Conservation (phyloP, 768 basidiomycete species). For the Phylloporus arenicola region DNA sequence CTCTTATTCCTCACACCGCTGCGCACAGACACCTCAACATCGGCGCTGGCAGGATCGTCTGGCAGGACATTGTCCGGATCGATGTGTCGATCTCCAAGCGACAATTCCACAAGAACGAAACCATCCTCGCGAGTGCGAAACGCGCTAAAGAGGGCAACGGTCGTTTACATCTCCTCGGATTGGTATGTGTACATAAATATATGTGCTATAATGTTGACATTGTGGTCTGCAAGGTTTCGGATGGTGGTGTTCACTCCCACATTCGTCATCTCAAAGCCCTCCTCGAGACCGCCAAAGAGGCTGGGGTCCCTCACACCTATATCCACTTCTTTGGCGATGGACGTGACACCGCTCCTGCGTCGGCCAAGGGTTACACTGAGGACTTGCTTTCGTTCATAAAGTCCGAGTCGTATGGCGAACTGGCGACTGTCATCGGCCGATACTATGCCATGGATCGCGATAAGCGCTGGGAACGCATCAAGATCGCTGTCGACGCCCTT, state of each 20-base stretch:
- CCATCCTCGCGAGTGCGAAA: conserved; percentile 67
- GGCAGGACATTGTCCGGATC: conserved; percentile 97
- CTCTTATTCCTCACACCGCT: conserved; percentile 1
- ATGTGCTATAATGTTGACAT: conserved; percentile 2
- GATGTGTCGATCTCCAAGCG: conserved; percentile 87
- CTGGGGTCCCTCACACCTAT: conserved; percentile 78
- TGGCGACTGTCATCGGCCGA: conserved; percentile 81
- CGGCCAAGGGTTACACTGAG: conserved; percentile 69
- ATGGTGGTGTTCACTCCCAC: conserved; percentile 97
- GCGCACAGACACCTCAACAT: conserved; percentile 79
- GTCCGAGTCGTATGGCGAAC: conserved; percentile 71
- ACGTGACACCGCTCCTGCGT: conserved; percentile 87
- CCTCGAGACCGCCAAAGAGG: conserved; percentile 83
- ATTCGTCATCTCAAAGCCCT: conserved; percentile 87
- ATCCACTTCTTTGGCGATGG: conserved; percentile 95
- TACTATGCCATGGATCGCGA: conserved; percentile 98
- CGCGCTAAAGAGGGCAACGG: conserved; percentile 80
- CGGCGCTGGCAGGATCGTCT: conserved; percentile 90
- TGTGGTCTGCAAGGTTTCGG: conserved; percentile 59
- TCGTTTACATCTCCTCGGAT: conserved; percentile 81
- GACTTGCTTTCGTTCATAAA: conserved; percentile 73
- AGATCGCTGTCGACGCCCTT: conserved; percentile 83
- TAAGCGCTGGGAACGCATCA: conserved; percentile 93
- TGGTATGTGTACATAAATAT: conserved; percentile 45
- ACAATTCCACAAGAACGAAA: conserved; percentile 74